Conservation (phyloP, 1,284 basidiomycete species). For the Marasmius oreades region DNA sequence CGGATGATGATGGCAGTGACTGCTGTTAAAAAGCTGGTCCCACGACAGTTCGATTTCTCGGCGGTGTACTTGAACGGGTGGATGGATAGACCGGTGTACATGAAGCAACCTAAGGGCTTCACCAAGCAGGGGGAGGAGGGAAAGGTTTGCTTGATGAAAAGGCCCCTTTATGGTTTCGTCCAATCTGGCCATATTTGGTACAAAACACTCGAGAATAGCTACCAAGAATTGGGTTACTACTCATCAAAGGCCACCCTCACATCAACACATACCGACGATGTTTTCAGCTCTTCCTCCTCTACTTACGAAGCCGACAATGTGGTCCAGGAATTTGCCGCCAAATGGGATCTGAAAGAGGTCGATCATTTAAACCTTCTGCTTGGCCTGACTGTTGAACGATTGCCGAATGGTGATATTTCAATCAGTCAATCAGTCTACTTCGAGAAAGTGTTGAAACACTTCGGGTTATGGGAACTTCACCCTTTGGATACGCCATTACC, state of each 20-base stretch:
- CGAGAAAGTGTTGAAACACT: neutral
- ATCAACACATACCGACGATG: constrained; percentile 12
- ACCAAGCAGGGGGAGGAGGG: constrained; percentile 11
- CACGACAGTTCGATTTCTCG: constrained; percentile 4
- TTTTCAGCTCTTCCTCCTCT: constrained; percentile 8
- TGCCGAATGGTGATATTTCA: constrained; percentile 3
- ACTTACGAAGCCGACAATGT: constrained; percentile 5
- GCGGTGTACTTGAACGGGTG: neutral
- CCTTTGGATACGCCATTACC: neutral
- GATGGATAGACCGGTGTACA: constrained; percentile 1
- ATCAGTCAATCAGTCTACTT: constrained; percentile 10
- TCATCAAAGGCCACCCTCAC: constrained; percentile 10
- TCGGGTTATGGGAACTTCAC: neutral
- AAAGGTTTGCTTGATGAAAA: constrained; percentile 6
- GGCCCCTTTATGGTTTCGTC: constrained; percentile 7
- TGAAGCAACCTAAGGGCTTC: constrained; percentile 7
- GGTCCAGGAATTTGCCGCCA: constrained; percentile 9
- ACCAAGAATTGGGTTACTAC: constrained; percentile 6
- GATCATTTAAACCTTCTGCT: constrained; percentile 6
- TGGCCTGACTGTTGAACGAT: constrained; percentile 9
- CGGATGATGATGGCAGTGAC: neutral
- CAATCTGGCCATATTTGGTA: constrained; percentile 17
- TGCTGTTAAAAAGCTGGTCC: neutral
- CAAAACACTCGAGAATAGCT: constrained; percentile 6
- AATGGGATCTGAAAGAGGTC: constrained; percentile 13